These are phyloP conservation scores for Dendryphion nanum DNA, from an alignment of 2,329 filamentous ascomycete species.

Conservation along the genomic window DNA sequence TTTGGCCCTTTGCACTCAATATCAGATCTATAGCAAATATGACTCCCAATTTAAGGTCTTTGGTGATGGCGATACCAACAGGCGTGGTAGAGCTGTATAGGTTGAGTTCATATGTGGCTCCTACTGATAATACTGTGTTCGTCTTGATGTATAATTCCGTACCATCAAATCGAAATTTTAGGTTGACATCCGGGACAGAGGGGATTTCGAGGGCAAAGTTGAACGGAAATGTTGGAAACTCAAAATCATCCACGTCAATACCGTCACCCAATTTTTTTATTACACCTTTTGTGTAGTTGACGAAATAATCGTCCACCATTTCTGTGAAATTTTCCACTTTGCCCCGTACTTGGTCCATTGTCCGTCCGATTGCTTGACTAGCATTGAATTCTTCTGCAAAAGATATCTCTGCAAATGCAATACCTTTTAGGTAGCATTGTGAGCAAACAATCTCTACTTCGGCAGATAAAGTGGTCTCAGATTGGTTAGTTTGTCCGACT, in stretches of 20 bases:
- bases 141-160: slow-evolving; percentile 55
- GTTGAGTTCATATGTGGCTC: slow-evolving; percentile 49
- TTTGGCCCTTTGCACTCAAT: slow-evolving; percentile 45
- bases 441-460: slow-evolving; percentile 47
- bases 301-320: slow-evolving; percentile 10
- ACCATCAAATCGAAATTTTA: slow-evolving; percentile 51
- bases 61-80: slow-evolving; percentile 42
- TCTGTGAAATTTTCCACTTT: slow-evolving; percentile 18
- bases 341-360: slow-evolving; percentile 11
- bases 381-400: slow-evolving; percentile 45
- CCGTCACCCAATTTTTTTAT: slow-evolving; percentile 16
- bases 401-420: slow-evolving; percentile 44
- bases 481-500: slow-evolving; percentile 6
- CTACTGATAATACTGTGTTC: slow-evolving; percentile 43
- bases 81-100: slow-evolving; percentile 49
- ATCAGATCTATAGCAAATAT: slow-evolving; percentile 55
- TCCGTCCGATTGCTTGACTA: slow-evolving; percentile 13
- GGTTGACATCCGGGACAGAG: slow-evolving; percentile 43
- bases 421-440: slow-evolving; percentile 53
- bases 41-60: slow-evolving; percentile 46
- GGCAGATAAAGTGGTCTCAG: slow-evolving; percentile 10
- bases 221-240: slow-evolving; percentile 16
- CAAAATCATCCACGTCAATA: slow-evolving; percentile 17
- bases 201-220: slow-evolving; percentile 42
- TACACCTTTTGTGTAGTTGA: slow-evolving; percentile 8